Conservation (phyloP, 495 filamentous ascomycete genomes). For the Aspergillus olivimuriae region DNA sequence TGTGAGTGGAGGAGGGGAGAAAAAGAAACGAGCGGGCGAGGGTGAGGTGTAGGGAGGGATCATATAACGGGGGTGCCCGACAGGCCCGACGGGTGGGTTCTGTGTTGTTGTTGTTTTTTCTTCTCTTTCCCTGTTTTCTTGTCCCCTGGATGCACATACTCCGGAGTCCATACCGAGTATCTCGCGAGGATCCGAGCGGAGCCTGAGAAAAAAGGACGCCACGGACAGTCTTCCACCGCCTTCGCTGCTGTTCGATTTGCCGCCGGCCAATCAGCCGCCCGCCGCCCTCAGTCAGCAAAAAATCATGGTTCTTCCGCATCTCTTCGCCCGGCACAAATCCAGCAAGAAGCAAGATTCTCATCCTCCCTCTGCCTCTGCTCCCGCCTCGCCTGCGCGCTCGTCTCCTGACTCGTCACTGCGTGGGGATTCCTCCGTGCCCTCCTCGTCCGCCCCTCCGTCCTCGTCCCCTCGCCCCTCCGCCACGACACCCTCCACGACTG, state of each 20-base stretch:
- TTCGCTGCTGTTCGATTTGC: conserved; percentile 40
- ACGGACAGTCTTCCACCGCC: conserved; percentile 49
- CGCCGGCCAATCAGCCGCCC: conserved; percentile 16
- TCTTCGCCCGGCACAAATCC: conserved; percentile 31
- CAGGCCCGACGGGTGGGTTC: too few relatives aligned
- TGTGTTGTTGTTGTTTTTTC: neutral
- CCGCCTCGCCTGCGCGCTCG: conserved; percentile 12
- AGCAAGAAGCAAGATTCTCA: conserved; percentile 20
- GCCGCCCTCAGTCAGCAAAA: neutral
- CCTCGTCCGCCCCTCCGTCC: conserved; percentile 14
- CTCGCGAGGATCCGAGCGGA: too few relatives aligned
- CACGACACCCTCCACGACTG: conserved; percentile 2
- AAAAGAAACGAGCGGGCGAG: neutral
- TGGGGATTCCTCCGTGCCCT: conserved; percentile 16
- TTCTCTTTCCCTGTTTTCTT: neutral
- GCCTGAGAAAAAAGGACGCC: neutral
- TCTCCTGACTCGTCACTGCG: conserved; percentile 18
- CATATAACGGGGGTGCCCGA: too few relatives aligned
- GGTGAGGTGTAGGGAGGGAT: neutral
- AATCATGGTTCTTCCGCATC: conserved; percentile 27
- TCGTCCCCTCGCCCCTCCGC: conserved; percentile 8
- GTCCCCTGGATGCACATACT: neutral
- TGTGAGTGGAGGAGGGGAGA: conserved; percentile 2
- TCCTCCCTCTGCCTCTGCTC: conserved; percentile 1
- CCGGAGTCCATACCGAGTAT: too few relatives aligned